Conservation (phyloP, 768 basidiomycete species). For the Russula sp. region DNA sequence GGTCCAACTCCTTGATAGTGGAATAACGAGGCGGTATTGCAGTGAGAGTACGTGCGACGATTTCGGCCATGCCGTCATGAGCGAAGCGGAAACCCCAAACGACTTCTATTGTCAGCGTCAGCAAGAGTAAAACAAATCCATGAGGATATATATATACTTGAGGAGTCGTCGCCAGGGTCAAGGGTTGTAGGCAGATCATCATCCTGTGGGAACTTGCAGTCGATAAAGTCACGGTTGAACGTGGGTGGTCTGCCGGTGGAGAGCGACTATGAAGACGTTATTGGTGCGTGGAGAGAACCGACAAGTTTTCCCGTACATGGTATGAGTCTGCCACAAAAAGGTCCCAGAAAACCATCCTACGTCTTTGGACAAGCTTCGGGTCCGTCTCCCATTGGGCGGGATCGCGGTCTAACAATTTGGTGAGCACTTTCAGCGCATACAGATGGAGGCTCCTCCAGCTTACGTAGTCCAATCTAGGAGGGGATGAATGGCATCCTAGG, state of each 20-base stretch:
- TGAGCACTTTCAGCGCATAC: background rate
- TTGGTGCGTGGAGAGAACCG: background rate
- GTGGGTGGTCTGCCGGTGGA: constrained; percentile 65
- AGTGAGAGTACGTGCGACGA: constrained; percentile 52
- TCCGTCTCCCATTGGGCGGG: constrained; percentile 46
- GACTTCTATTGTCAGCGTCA: constrained; percentile 36
- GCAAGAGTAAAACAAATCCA: background rate
- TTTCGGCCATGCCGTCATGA: constrained; percentile 55
- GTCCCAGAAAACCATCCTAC: constrained; percentile 72
- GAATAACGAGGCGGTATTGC: constrained; percentile 56
- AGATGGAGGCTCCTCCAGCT: constrained; percentile 25
- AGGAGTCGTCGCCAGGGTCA: constrained; percentile 24
- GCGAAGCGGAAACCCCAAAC: constrained; percentile 61
- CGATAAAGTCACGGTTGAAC: constrained; percentile 57
- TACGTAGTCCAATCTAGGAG: constrained; percentile 57
- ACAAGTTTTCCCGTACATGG: constrained; percentile 39
- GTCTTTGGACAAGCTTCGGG: constrained; percentile 49
- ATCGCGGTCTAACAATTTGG: constrained; percentile 46
- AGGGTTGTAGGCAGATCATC: constrained; percentile 24
- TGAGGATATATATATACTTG: constrained; percentile 21
- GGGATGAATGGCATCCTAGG: background rate
- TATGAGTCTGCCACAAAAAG: constrained; percentile 65
- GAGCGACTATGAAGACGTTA: constrained; percentile 41
- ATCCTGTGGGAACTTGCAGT: constrained; percentile 53
- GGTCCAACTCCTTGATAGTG: constrained; percentile 41